phyloP scores from a whole-genome alignment of 208 protist genomes.

The Crithidia bombi region DNA sequence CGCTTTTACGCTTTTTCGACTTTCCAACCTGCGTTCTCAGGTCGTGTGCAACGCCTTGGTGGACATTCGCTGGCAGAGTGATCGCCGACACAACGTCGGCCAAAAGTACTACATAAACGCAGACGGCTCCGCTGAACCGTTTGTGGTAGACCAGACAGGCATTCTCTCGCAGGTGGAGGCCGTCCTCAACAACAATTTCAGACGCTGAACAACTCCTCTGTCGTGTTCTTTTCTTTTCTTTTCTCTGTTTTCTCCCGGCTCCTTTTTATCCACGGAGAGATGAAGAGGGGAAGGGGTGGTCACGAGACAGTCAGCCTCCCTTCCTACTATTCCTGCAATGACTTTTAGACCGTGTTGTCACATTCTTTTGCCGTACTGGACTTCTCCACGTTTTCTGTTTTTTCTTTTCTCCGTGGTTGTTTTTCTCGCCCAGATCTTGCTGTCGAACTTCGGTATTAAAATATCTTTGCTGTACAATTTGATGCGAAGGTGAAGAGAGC shows the following conservation, averaged over 20 bases:
- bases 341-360: too few species aligned
- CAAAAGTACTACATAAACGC: conserved; percentile 90
- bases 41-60: conserved; percentile 83
- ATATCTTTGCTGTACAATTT: conserved; percentile 1
- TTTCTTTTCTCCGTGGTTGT: neutral
- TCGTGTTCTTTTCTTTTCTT: neutral
- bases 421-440: too few species aligned
- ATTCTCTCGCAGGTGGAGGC: conserved; percentile 78
- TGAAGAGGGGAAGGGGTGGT: too few species aligned
- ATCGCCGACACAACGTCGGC: conserved; percentile 83
- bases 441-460: too few species aligned
- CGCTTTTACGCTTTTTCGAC: conserved; percentile 77
- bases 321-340: too few species aligned
- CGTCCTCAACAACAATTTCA: conserved; percentile 82
- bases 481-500: neutral
- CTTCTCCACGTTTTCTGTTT: conserved; percentile 2
- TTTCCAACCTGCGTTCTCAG: conserved; percentile 90
- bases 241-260: too few species aligned
- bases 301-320: too few species aligned
- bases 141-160: conserved; percentile 81
- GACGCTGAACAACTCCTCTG: conserved; percentile 39
- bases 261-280: too few species aligned
- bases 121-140: conserved; percentile 80
- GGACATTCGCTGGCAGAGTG: conserved; percentile 91
- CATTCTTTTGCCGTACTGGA: too few species aligned